Evolutionary conservation across 441 rosid genomes (phyloP), one percentile per base, ranked within the genome.

Genomic region (Dalechampia spathulata): DNA sequence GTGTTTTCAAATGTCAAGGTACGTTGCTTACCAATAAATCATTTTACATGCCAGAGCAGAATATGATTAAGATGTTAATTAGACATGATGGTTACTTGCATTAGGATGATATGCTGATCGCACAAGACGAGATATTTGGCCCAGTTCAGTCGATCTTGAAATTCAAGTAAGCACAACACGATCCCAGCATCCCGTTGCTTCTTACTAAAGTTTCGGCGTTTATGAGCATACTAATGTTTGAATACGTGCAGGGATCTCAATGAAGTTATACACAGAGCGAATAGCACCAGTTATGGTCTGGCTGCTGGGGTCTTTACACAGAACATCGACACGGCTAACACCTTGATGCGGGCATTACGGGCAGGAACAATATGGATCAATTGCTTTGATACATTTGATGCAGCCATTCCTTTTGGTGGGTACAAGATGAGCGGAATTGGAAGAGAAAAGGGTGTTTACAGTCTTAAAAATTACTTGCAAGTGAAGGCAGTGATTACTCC

Each of bases 401-500:
- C 98, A 27, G 90, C 89, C 10, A 82, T 91, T 37, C 98, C 98
- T 0, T 87, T 86, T 21, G 98, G 98, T 7, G 98, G 98, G 36
- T 91, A 76, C 79, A 91, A 85, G 79, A 88, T 85, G 98, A 91
- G 98, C 52, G 98, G 98, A 6, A 74, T 62, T 0, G 98, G 98
- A 10, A 72, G 98, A 71, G 98, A 91, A 75, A 91, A 91, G 70
- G 95, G 98, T 1, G 73, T 91, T 16, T 86, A 91, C 78, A 74
- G 98, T 73, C 88, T 91, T 11, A 61, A 50, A 26, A 77, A 74
- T 72, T 91, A 91, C 82, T 78, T 88, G 85, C 98, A 91, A 75
- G 85, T 91, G 58, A 91, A 91, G 79, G 89, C 98, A 21, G 85
- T 91, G 17, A 93, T 91, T 30, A 73, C 90, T 39, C 74, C 98